A percentile compares a stretch with the other conserved stretches of the same genome.
phyloP scores from a whole-genome alignment of 257 asterid genomes.

The Solanum chmielewskii region DNA sequence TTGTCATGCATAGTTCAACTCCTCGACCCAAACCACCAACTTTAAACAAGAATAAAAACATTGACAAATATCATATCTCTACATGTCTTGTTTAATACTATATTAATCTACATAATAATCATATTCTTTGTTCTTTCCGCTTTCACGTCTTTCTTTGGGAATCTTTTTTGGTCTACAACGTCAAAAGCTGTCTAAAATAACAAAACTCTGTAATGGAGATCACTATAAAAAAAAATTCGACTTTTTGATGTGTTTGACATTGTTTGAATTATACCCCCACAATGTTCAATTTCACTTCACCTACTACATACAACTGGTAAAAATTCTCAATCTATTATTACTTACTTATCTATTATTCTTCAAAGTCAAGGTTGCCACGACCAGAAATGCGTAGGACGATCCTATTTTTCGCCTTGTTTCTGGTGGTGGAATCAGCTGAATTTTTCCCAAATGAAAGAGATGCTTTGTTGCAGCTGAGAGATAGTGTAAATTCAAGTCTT shows the following conservation, averaged over 20 bases:
- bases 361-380: background rate
- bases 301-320: background rate
- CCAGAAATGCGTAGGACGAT: background rate
- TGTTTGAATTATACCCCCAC: background rate
- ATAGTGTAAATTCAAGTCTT: slow-evolving; percentile 21
- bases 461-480: slow-evolving; percentile 48
- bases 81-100: background rate
- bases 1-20: background rate
- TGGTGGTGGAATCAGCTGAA: background rate
- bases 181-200: slow-evolving; percentile 8
- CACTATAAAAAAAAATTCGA: background rate
- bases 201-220: background rate
- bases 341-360: background rate
- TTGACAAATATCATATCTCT: background rate
- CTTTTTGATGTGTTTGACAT: background rate
- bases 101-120: background rate
- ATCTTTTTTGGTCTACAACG: slow-evolving; percentile 7
- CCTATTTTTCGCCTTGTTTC: background rate
- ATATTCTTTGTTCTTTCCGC: slow-evolving; percentile 7
- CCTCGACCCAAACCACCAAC: background rate
- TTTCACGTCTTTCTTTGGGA: slow-evolving; percentile 1
- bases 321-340: background rate
- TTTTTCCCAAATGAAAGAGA: slow-evolving; percentile 43
- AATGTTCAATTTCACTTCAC: background rate
- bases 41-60: background rate